phyloP scores from a whole-genome alignment of 345 rosid genomes.

The Heritiera littoralis region DNA sequence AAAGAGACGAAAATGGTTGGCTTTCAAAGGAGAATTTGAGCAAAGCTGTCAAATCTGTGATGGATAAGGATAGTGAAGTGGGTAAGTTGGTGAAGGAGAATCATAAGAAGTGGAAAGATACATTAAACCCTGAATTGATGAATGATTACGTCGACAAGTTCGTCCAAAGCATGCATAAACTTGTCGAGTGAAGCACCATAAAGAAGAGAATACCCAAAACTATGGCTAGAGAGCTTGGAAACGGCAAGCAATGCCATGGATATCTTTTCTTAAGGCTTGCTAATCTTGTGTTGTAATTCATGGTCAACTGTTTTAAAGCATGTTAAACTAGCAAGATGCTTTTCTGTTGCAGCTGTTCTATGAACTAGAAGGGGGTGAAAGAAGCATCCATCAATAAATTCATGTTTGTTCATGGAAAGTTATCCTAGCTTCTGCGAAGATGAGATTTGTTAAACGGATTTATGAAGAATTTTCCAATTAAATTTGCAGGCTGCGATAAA shows the following conservation, averaged over 20 bases:
- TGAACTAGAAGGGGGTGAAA: not conserved
- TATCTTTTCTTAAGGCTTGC: not conserved
- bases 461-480: too few species aligned
- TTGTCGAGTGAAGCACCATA: slow-evolving; percentile 24
- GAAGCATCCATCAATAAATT: not conserved
- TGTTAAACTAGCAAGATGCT: not conserved
- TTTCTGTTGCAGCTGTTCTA: not conserved
- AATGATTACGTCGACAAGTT: slow-evolving; percentile 45
- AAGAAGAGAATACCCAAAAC: not conserved
- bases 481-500: too few species aligned
- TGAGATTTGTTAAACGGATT: too few species aligned
- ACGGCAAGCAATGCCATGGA: not conserved
- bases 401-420: not conserved
- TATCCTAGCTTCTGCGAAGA: too few species aligned
- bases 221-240: not conserved
- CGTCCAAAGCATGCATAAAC: slow-evolving; percentile 35
- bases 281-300: not conserved
- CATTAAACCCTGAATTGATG: slow-evolving; percentile 36
- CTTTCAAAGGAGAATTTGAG: slow-evolving; percentile 48
- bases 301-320: not conserved
- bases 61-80: slow-evolving; percentile 46
- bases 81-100: slow-evolving; percentile 44
- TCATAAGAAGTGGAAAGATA: slow-evolving; percentile 44
- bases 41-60: slow-evolving; percentile 48
- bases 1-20: slow-evolving; percentile 58